Base-by-base conservation (phyloP, 768 basidiomycete species). In the Sporobolomyces roseus region DNA sequence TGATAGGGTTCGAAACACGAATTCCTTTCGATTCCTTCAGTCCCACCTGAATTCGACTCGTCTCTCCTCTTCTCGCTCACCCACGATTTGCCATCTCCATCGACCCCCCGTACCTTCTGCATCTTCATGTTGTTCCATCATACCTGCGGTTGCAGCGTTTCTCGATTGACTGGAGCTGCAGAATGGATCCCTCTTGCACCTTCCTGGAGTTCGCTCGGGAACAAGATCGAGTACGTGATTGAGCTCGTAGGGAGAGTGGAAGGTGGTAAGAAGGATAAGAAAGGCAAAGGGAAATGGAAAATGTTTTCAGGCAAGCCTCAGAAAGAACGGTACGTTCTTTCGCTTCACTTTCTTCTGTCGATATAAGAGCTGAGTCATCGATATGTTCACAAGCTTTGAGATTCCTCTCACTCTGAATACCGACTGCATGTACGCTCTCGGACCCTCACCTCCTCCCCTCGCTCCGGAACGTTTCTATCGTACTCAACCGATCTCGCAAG, bases 211-310 rank as follows among this genome's bases (percentile, higher is more conserved):
- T 29, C 8, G 9, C 14, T 9, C 14, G 38, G 38, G 7, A 58
- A 58, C 16, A 9, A n/a, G 25, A 58, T 58, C 41, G 38, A 29
- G 41, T 58, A 58, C 29, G 10, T 9, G 13, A 35, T 58, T 27
- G 56, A 58, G 23, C 4, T 45, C 5, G 13, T 4, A 10, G 54
- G 36, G 16, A 38, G 13, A 32, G 10, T 33, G 4, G 32, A 53
- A 3, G 23, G 36, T 23, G 21, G 35, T 12, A 5, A 35, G 36
- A 56, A 25, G n/a, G 54, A 38, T 25, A 56, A 41, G 54, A 58
- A 58, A 32, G 56, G 56, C 14, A 58, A 58, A 58, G 56, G 41
- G 4, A 58, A 58, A 45, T 58, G 38, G 56, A 43, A 29, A 7
- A 17, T 32, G 2, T 58, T 58, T 32, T 16, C 12, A 10, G 27